These are phyloP conservation scores for Ceratobasidium sp. DNA, from an alignment of 1,284 basidiomycete species.

Conservation along the genomic window DNA sequence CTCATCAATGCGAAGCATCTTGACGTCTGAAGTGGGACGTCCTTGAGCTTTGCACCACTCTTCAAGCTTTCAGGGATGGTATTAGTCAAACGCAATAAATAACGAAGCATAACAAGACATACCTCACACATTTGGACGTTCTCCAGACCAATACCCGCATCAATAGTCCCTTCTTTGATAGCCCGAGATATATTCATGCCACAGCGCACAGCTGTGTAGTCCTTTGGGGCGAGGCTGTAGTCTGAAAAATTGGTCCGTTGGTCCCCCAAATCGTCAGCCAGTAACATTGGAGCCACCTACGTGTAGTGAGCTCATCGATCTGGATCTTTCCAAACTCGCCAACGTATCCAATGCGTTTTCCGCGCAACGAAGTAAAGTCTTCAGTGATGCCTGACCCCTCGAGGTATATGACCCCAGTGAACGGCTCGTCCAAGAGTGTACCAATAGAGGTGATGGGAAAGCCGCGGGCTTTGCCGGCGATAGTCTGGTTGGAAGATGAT, in stretches of 20 bases:
- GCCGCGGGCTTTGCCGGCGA: slow-evolving; percentile 50
- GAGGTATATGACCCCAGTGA: slow-evolving; percentile 52
- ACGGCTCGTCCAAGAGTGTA: slow-evolving; percentile 51
- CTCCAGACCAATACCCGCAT: slow-evolving; percentile 51
- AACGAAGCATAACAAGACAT: not conserved
- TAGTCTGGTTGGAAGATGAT: slow-evolving; percentile 47
- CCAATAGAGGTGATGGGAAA: slow-evolving; percentile 50
- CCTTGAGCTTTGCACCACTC: slow-evolving; percentile 49
- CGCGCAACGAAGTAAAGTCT: slow-evolving; percentile 50
- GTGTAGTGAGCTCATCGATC: slow-evolving; percentile 47
- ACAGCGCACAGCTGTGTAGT: slow-evolving; percentile 51
- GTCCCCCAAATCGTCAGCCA: not conserved
- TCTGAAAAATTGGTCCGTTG: slow-evolving; percentile 7
- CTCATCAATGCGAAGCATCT: slow-evolving; percentile 51
- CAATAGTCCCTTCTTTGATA: slow-evolving; percentile 50
- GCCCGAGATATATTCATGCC: slow-evolving; percentile 52
- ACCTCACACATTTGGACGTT: slow-evolving; percentile 45
- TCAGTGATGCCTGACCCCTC: slow-evolving; percentile 48
- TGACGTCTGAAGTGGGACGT: slow-evolving; percentile 49
- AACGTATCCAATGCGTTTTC: slow-evolving; percentile 54
- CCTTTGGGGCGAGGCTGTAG: slow-evolving; percentile 47
- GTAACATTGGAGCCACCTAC: not conserved
- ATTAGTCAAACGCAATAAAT: not conserved
- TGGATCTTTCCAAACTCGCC: slow-evolving; percentile 54
- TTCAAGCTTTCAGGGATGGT: slow-evolving; percentile 45